These are phyloP conservation scores for Hypoxylon subgilvum DNA, from an alignment of 495 filamentous ascomycete genomes.

Conservation along the genomic window DNA sequence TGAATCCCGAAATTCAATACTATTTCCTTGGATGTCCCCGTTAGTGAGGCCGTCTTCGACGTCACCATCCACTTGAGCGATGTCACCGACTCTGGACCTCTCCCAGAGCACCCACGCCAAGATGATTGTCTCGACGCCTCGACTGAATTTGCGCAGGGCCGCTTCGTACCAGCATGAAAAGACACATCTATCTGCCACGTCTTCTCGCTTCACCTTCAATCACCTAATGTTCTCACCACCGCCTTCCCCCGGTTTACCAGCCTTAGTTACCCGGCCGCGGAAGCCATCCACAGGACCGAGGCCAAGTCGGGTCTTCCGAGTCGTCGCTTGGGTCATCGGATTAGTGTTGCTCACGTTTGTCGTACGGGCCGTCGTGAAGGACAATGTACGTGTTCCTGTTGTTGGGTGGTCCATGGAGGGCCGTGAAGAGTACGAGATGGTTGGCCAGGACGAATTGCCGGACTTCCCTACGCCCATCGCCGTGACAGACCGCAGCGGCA, in stretches of 20 bases:
- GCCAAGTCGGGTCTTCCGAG: conserved; percentile 56
- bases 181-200: conserved; percentile 58
- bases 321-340: conserved; percentile 50
- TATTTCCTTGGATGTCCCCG: conserved; percentile 18
- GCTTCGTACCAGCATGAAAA: conserved; percentile 56
- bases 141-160: conserved; percentile 57
- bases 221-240: conserved; percentile 66
- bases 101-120: conserved; percentile 55
- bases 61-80: conserved; percentile 33
- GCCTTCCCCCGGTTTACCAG: conserved; percentile 68
- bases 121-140: conserved; percentile 56
- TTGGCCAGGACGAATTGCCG: conserved; percentile 57
- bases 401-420: conserved; percentile 43
- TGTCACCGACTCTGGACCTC: conserved; percentile 58
- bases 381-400: conserved; percentile 32
- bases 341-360: conserved; percentile 25
- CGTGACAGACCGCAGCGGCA: conserved; percentile 61
- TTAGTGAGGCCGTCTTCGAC: conserved; percentile 34
- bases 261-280: conserved; percentile 65
- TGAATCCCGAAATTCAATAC: conserved; percentile 14
- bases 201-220: conserved; percentile 65
- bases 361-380: conserved; percentile 36
- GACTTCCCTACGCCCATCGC: conserved; percentile 64
- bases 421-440: conserved; percentile 55
- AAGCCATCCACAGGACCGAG: conserved; percentile 52